These are phyloP conservation scores for Misopates orontium DNA, from an alignment of 257 asterid species.

Conservation along the genomic window DNA sequence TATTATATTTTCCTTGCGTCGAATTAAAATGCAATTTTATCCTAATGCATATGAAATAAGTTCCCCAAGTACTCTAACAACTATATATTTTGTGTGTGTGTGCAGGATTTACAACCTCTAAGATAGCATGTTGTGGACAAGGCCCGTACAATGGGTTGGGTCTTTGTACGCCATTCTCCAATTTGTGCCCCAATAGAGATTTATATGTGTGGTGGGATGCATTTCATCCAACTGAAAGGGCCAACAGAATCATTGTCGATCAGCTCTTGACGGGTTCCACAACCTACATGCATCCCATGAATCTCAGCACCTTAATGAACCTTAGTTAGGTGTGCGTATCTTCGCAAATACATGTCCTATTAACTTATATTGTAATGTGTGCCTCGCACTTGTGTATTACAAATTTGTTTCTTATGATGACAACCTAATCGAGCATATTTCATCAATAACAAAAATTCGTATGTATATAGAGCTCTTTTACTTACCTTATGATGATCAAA, in stretches of 20 bases:
- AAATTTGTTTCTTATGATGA: slow-evolving; percentile 13
- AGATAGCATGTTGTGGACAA: slow-evolving; percentile 92
- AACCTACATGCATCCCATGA: slow-evolving; percentile 76
- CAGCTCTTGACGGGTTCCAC: slow-evolving; percentile 54
- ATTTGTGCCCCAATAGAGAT: slow-evolving; percentile 67
- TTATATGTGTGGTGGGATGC: slow-evolving; percentile 81
- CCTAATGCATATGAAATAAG: too few relatives aligned
- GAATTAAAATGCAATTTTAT: too few relatives aligned
- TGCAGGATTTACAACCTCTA: slow-evolving; percentile 67
- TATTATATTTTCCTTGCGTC: too few relatives aligned
- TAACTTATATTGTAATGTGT: background rate
- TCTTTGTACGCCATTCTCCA: slow-evolving; percentile 68
- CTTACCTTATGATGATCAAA: background rate
- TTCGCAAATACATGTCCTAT: background rate
- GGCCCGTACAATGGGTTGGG: slow-evolving; percentile 92
- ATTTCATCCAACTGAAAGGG: slow-evolving; percentile 82
- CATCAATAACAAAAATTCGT: background rate
- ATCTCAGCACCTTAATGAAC: slow-evolving; percentile 71
- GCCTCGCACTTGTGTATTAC: slow-evolving; percentile 6
- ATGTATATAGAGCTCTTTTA: background rate
- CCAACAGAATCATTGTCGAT: slow-evolving; percentile 70
- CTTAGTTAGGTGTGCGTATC: background rate
- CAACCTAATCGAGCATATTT: slow-evolving; percentile 13
- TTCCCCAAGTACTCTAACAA: too few relatives aligned
- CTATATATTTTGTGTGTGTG: background rate